Base-by-base conservation (phyloP, 2,329 filamentous ascomycete genomes). In the Colletotrichum tanaceti region DNA sequence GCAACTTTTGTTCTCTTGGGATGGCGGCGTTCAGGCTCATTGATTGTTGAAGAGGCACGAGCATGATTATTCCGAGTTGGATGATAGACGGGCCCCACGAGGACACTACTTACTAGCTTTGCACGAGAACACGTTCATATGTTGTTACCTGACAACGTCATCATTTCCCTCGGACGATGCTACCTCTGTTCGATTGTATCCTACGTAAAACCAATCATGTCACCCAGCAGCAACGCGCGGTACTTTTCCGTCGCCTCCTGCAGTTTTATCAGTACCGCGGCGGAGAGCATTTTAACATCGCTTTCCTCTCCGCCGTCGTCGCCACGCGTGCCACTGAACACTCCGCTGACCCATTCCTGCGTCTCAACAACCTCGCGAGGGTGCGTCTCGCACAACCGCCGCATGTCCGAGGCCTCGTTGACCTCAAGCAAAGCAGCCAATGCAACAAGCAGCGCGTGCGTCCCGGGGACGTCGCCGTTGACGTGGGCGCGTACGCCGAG, bases 201-300 rank as follows among this genome's bases (percentile, higher is more conserved):
- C 61, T 68, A 68, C 16, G 35, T 35, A 22, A 69, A 69, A 1
- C 79, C 81, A 58, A 88, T 82, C 81, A 89, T 78, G 70, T 93
- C 87, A 1, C 94, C 94, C 82, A 96, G 87, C 74, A 97, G 78
- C 66, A 93, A 78, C 65, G 89, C 87, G 78, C 94, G 91, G 76
- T 94, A 94, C 79, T 89, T 91, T 75, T 97, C 93, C 72, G 95
- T 89, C 10, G 93, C 89, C 79, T 98, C 94, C 54, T 90, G 87
- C 72, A 94, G 84, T 75, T 91, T 91, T 41, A 98, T 87, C 73
- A 97, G 78, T 58, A 94, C 89, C 0, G 90, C 92, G 0, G 93
- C 93, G 5, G 92, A 91, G 74, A 96, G 75, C 81, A 90, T 92
- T 81, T 93, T 91, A 39, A 95, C 88, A 70, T 91, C 89, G 68